phyloP scores from a whole-genome alignment of 1,284 basidiomycete species.

The Hymenochaete sp. region DNA sequence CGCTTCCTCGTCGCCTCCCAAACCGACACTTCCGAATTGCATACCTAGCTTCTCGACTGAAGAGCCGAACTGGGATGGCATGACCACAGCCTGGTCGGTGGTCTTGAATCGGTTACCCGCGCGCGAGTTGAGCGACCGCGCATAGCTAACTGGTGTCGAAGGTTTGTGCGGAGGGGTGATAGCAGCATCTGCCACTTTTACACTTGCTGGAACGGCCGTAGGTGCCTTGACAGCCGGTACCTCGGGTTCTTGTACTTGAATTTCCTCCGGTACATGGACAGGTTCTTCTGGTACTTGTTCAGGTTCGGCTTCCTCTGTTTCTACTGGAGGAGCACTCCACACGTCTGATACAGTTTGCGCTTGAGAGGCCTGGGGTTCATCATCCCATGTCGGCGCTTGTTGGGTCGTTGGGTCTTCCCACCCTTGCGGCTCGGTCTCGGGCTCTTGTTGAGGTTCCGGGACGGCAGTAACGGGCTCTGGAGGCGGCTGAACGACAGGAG shows the following conservation, averaged over 20 bases:
- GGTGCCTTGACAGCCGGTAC: conserved; percentile 23
- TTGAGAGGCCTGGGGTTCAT: conserved; percentile 40
- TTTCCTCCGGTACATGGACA: neutral
- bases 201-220: conserved; percentile 30
- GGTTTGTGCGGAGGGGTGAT: conserved; percentile 26
- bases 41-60: conserved; percentile 67
- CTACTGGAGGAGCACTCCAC: conserved; percentile 27
- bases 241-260: conserved; percentile 21
- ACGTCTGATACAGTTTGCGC: conserved; percentile 32
- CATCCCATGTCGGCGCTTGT: conserved; percentile 65
- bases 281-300: conserved; percentile 6
- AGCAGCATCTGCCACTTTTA: conserved; percentile 13
- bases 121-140: conserved; percentile 37
- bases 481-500: conserved; percentile 22
- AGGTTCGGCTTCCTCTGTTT: conserved; percentile 18
- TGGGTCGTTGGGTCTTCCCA: conserved; percentile 74
- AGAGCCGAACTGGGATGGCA: conserved; percentile 54
- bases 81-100: conserved; percentile 65
- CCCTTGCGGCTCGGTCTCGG: conserved; percentile 27
- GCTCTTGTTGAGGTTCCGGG: conserved; percentile 21
- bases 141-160: conserved; percentile 28
- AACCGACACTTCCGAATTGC: conserved; percentile 73
- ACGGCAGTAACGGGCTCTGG: conserved; percentile 26
- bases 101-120: conserved; percentile 55
- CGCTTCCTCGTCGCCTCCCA: conserved; percentile 48